These are phyloP conservation scores for Agrocybe praecox DNA, from an alignment of 768 basidiomycete species.

Conservation along the genomic window DNA sequence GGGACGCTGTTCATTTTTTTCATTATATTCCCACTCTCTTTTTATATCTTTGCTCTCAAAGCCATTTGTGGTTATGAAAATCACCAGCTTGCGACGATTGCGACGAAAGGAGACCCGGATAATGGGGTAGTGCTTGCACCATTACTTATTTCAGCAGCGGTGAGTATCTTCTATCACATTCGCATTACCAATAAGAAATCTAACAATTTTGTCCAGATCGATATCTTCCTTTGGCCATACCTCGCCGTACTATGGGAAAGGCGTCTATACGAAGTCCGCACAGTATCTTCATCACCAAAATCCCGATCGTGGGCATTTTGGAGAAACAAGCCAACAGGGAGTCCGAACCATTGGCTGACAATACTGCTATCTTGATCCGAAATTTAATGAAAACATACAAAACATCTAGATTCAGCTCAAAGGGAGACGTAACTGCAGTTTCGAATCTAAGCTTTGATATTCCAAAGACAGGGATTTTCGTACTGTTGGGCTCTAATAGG, in stretches of 20 bases:
- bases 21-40: slow-evolving; percentile 74
- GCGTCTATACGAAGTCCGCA: slow-evolving; percentile 57
- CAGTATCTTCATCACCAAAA: neutral
- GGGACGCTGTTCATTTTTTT: slow-evolving; percentile 63
- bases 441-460: slow-evolving; percentile 67
- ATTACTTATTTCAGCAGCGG: slow-evolving; percentile 67
- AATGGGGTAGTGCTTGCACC: slow-evolving; percentile 54
- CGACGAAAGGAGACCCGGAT: slow-evolving; percentile 64
- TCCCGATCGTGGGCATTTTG: neutral
- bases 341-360: slow-evolving; percentile 7
- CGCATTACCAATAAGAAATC: neutral
- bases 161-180: slow-evolving; percentile 34
- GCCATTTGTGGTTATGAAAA: slow-evolving; percentile 72
- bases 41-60: slow-evolving; percentile 72
- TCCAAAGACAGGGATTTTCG: slow-evolving; percentile 73
- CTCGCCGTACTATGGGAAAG: slow-evolving; percentile 63
- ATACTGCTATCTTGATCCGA: slow-evolving; percentile 61
- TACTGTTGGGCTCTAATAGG: slow-evolving; percentile 77
- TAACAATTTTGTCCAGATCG: slow-evolving; percentile 45
- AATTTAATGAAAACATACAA: slow-evolving; percentile 63
- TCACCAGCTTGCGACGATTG: slow-evolving; percentile 53
- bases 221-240: slow-evolving; percentile 75
- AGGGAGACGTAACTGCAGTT: slow-evolving; percentile 60
- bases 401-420: slow-evolving; percentile 48
- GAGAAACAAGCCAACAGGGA: neutral